Evolutionary conservation across 2,329 filamentous ascomycete species (phyloP), one percentile per base, ranked within the genome.

Genomic region (Colletotrichum spaethianum): DNA sequence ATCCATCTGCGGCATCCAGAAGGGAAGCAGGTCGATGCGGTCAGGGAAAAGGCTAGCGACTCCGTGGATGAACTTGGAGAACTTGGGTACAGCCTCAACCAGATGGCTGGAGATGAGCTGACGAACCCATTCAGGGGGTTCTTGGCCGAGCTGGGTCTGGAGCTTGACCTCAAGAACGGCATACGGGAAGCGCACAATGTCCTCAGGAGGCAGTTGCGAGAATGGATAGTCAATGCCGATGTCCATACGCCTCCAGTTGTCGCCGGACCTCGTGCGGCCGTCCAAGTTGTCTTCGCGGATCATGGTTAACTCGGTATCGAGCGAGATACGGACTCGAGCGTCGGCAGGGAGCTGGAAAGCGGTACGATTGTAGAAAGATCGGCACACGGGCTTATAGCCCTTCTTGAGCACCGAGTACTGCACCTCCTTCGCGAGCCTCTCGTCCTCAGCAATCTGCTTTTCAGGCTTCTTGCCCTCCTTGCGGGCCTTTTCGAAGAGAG

Each of bases 1-100:
- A 76, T 97, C 92, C 96, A 99, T 99, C 83, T 99, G 96, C 1
- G 96, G 96, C 87, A 96, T 94, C 96, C 96, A 99, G 86, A 94
- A 99, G 0, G 96, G 96, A 7, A 99, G 87, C 16, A 99, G 88
- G 59, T 98, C 87, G 82, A 99, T 99, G 67, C 93, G 91, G 55
- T 92, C 89, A 0, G 95, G 95, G 81, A 98, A 97, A 56, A 99
- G 84, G 14, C 91, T 93, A 12, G 96, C 96, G 1, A 93, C 95
- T 71, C 96, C 96, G 82, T 99, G 96, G 70, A 99, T 98, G 82
- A 98, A 99, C 84, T 99, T 99, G 79, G 95, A 98, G 83, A 98
- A 99, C 80, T 99, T 99, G 74, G 96, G 96, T 2, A 99, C 95
- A n/a, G 96, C 95, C 84, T 99, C 96, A 2, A 99, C 96, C 20